Percentiles rank a stretch among this genome's conserved stretches.
Evolutionary conservation across 176 grass and related monocot species (phyloP).

Genomic region (Aechmea fasciata): DNA sequence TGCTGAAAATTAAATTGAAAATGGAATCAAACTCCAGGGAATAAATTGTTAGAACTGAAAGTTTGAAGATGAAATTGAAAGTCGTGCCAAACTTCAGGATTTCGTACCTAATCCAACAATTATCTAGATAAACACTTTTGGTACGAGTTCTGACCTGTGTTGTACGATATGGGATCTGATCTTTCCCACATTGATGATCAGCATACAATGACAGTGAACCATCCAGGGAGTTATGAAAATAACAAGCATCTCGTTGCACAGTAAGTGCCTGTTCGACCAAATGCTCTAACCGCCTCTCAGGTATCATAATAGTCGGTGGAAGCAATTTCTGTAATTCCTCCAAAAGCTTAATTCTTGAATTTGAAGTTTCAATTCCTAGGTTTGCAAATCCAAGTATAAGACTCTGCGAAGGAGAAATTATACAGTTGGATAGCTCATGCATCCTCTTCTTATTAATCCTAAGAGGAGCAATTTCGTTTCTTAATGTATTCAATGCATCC

Average conservation of each 20-base stretch:
- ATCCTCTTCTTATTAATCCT: slow-evolving; percentile 61
- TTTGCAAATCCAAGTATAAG: slow-evolving; percentile 45
- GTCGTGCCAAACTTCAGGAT: too few relatives aligned
- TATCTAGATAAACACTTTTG: not conserved
- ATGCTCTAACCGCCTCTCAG: slow-evolving; percentile 79
- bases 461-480: slow-evolving; percentile 64
- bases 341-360: slow-evolving; percentile 49
- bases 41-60: too few relatives aligned
- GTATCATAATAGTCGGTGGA: slow-evolving; percentile 70
- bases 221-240: slow-evolving; percentile 89
- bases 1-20: too few relatives aligned
- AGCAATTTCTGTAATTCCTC: slow-evolving; percentile 85
- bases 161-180: slow-evolving; percentile 69
- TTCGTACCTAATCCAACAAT: too few relatives aligned
- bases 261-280: slow-evolving; percentile 76
- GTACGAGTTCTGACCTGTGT: slow-evolving; percentile 43
- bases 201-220: slow-evolving; percentile 54
- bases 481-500: slow-evolving; percentile 65
- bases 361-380: slow-evolving; percentile 38
- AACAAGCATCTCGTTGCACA: slow-evolving; percentile 76
- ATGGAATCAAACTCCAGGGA: too few relatives aligned
- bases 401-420: slow-evolving; percentile 48
- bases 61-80: too few relatives aligned
- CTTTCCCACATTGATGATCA: slow-evolving; percentile 79
- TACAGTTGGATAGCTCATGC: slow-evolving; percentile 58